Evolutionary conservation across 2,329 filamentous ascomycete genomes (phyloP).

Genomic region (Mariannaea sp.): DNA sequence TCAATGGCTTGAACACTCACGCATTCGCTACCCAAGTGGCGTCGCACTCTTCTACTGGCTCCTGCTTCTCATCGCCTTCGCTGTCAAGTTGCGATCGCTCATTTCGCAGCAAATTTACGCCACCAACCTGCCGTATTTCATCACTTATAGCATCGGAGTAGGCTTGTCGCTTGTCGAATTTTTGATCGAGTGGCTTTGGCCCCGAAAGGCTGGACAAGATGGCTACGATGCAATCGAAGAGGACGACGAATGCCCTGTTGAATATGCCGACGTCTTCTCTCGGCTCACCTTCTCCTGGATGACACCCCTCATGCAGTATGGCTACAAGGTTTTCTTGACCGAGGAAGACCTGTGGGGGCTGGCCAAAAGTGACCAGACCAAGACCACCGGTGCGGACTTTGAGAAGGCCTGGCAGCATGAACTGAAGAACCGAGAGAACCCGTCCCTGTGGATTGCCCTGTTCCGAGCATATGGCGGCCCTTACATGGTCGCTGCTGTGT

Average conservation of each 20-base stretch:
- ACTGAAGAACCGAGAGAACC: conserved; percentile 66
- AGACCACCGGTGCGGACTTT: conserved; percentile 71
- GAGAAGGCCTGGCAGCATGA: conserved; percentile 78
- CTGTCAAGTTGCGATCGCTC: conserved; percentile 84
- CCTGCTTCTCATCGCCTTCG: conserved; percentile 76
- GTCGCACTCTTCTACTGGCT: conserved; percentile 93
- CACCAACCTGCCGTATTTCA: conserved; percentile 73
- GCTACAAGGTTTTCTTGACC: conserved; percentile 88
- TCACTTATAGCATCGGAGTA: conserved; percentile 73
- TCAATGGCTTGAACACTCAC: conserved; percentile 85
- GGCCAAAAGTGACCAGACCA: conserved; percentile 78
- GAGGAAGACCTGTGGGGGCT: conserved; percentile 97
- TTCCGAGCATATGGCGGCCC: conserved; percentile 84
- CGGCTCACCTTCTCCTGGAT: conserved; percentile 96
- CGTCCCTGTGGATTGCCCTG: conserved; percentile 82
- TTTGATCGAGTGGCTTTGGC: conserved; percentile 81
- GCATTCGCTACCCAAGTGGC: conserved; percentile 82
- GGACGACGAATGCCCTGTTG: conserved; percentile 71
- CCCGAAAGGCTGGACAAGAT: conserved; percentile 67
- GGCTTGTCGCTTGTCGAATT: conserved; percentile 74
- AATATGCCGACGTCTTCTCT: conserved; percentile 94
- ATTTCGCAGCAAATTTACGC: conserved; percentile 76
- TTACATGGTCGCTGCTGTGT: conserved; percentile 79
- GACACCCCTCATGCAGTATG: conserved; percentile 96
- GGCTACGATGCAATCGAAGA: conserved; percentile 62